phyloP scores from a whole-genome alignment of 192 early-diverging fungal species.

The Funneliformis mosseae region DNA sequence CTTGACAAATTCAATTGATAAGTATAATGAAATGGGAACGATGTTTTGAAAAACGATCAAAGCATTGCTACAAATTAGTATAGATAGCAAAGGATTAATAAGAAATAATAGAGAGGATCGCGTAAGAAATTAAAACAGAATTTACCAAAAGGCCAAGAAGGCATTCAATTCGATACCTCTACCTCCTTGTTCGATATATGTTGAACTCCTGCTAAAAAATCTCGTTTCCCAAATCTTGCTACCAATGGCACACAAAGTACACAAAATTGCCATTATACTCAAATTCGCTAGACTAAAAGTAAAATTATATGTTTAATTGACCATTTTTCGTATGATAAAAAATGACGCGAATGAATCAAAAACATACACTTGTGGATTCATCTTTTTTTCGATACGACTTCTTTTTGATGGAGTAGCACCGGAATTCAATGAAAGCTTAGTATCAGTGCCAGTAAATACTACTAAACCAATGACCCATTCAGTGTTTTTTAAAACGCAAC shows the following conservation, averaged over 20 bases:
- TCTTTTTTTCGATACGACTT: constrained; percentile 66
- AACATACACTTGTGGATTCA: constrained; percentile 67
- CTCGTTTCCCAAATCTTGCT: constrained; percentile 35
- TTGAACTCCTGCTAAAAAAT: neutral
- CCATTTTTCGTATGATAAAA: neutral
- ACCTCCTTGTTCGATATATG: neutral
- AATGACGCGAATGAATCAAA: neutral
- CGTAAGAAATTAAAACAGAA: neutral
- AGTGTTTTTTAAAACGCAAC: constrained; percentile 75
- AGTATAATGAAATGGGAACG: constrained; percentile 66
- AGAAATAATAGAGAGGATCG: neutral
- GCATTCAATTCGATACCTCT: neutral
- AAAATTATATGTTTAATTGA: no score
- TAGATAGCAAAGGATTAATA: constrained; percentile 45
- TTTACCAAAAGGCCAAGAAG: constrained; percentile 28
- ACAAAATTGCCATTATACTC: constrained; percentile 63
- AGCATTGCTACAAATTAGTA: constrained; percentile 68
- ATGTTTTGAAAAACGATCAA: constrained; percentile 64
- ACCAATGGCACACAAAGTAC: constrained; percentile 56
- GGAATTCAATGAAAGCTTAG: constrained; percentile 78
- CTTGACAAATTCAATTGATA: constrained; percentile 67
- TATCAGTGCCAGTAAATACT: constrained; percentile 74
- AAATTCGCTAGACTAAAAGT: constrained; percentile 75
- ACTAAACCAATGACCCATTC: constrained; percentile 74
- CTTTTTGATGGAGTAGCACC: constrained; percentile 71